Evolutionary conservation across 306 rosid genomes (phyloP), one percentile per base, ranked within the genome.

Genomic region (Fragaria vesca): DNA sequence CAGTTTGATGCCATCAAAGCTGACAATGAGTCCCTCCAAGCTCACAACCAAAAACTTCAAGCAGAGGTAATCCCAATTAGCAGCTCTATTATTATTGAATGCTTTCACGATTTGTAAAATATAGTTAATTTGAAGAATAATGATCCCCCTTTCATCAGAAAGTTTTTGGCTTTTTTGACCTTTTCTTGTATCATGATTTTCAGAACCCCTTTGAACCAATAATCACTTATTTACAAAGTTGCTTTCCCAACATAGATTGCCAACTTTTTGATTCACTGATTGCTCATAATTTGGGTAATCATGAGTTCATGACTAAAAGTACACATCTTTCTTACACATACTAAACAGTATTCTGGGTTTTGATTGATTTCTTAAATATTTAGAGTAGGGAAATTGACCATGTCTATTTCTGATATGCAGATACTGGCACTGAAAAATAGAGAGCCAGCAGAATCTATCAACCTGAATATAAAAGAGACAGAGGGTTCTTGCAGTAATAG

Each of bases 401-500:
- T 66, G 6, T 38, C 8, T 18, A 63, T 82, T 66, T 61, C 9
- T 50, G 58, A 65, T 40, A 40, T 46, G 60, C 87, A 96, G 99
- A 90, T 96, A 86, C 57, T 88, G 96, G 91, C 91, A 82, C 81
- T 96, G 83, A 96, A 96, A 86, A 91, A 66, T 83, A 91, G 97
- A 89, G 99, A 96, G 32, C 96, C 99, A 83, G 90, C 94, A 15
- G 99, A 93, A 83, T 93, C 98, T 0, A 96, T 96, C 69, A 96
- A 96, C 76, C 97, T 96, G 17, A 96, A 96, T 73, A 66, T 66
- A 15, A 96, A 96, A 79, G 99, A 96, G 86, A 96, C 99, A 80
- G 99, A 96, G 84, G 99, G 99, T 18, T 96, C 97, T 20, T 78
- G 93, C 94, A 96, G 99, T 85, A 96, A 96, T 48, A 86, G 98